Base-by-base conservation (phyloP, 2,329 filamentous ascomycete genomes). In the Apiospora rasikravindrae region DNA sequence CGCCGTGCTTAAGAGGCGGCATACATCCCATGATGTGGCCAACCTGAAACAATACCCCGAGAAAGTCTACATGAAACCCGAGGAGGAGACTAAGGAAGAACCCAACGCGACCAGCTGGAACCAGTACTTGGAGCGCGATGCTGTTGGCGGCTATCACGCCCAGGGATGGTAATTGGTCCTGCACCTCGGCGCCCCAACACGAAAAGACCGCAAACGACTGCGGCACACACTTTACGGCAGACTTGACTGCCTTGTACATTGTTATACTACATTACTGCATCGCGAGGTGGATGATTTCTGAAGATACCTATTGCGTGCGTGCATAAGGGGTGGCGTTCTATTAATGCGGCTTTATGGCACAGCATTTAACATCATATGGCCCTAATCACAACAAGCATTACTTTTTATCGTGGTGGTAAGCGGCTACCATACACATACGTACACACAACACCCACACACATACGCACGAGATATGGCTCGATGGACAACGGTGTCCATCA, bases 11-110 rank as follows among this genome's bases (percentile, higher is more conserved):
- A 97, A 98, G 86, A 91, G 96, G 74, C 89, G 94, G 73, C 95
- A 98, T 81, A 98, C 95, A 10, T 94, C 96, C 2, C 93, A 96
- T 76, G 95, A 98, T 80, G 91, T 98, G 74, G 93, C 94, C 74
- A 97, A 97, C 82, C 87, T 98, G 61, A 93, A 92, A 83, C 91
- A 96, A 81, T 94, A 93, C 78, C 93, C 94, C 6, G 91, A 93
- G 76, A 88, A 87, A 78, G 83, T 86, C 2, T 89, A 86, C 82
- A 89, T 89, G 83, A 86, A 86, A 80, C 85, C 67, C 14, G 33
- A 72, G 11, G 33, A 72, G 11, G 37, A 40, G 37, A 70, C 87
- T 72, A 89, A 84, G 83, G 92, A 84, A 78, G 86, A 71, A 86
- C 67, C 88, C 74, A 92, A 93, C 78, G 90, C 91, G 77, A 90